phyloP scores from a whole-genome alignment of 257 asterid genomes.

The Verbena officinalis region DNA sequence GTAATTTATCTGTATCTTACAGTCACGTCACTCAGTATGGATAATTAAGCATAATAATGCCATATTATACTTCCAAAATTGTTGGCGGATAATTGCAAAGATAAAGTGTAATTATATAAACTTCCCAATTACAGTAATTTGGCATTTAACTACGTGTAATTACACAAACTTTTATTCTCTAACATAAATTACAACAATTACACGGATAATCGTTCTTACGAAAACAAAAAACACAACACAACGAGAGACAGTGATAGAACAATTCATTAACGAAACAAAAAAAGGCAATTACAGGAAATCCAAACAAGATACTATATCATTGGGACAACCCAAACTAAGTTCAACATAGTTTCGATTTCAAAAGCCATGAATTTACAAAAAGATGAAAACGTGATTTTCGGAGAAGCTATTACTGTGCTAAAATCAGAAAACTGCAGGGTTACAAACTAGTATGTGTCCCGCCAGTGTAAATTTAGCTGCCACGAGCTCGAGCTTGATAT shows the following conservation, averaged over 20 bases:
- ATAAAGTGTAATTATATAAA: no score
- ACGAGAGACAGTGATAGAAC: neutral
- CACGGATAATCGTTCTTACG: neutral
- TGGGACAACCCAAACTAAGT: neutral
- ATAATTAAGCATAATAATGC: no score
- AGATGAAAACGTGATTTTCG: neutral
- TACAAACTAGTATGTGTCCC: neutral
- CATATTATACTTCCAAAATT: no score
- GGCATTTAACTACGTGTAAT: no score
- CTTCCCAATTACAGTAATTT: no score
- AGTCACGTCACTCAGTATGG: no score
- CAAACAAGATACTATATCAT: no score
- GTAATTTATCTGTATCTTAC: no score
- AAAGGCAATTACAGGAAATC: no score
- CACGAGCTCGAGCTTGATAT: neutral
- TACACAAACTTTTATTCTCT: no score
- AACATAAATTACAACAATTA: neutral
- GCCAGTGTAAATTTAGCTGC: conserved; percentile 7
- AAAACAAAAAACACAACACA: neutral
- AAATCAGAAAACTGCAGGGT: neutral
- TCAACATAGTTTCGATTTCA: neutral
- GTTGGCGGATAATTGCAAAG: no score
- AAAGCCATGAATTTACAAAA: neutral
- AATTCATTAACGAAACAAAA: no score
- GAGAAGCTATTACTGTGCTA: neutral